Conservation (phyloP, 2,329 filamentous ascomycete genomes). For the Ophiostoma piceae region DNA sequence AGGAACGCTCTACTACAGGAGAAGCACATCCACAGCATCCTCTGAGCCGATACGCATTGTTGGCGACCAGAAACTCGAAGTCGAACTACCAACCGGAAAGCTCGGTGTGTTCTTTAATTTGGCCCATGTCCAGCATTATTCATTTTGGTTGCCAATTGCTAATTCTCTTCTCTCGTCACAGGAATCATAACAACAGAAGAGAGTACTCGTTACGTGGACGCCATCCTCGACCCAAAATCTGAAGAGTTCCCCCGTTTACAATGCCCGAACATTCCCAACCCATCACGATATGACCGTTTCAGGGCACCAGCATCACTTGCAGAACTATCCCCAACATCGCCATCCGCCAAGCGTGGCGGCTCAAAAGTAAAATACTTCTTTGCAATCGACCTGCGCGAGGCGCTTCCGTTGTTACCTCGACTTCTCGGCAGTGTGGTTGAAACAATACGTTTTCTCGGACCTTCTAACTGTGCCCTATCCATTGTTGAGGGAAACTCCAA, state of each 20-base stretch:
- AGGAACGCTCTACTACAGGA: not conserved
- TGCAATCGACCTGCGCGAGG: conserved; percentile 48
- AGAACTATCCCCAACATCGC: not conserved
- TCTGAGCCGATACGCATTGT: not conserved
- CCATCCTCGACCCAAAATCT: not conserved
- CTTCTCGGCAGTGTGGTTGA: conserved; percentile 47
- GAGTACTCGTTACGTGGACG: not conserved
- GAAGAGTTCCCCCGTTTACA: not conserved
- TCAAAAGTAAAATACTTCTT: conserved; percentile 42
- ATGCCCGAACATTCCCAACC: conserved; percentile 3
- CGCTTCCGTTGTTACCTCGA: conserved; percentile 42
- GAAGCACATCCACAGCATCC: not conserved
- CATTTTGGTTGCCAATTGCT: not conserved
- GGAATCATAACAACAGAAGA: not conserved
- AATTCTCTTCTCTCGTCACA: not conserved
- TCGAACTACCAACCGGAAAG: not conserved
- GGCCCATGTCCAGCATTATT: too few species aligned
- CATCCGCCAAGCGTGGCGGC: not conserved
- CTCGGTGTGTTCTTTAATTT: not conserved
- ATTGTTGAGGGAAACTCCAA: conserved; percentile 52
- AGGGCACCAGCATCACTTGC: not conserved
- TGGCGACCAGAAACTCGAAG: not conserved
- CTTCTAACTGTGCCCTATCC: conserved; percentile 47
- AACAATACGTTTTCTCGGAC: conserved; percentile 37
- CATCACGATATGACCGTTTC: not conserved